Percentiles rank a stretch among this genome's conserved stretches.
phyloP scores from a whole-genome alignment of 1,284 basidiomycete genomes.

The Ustilago xerochloae region DNA sequence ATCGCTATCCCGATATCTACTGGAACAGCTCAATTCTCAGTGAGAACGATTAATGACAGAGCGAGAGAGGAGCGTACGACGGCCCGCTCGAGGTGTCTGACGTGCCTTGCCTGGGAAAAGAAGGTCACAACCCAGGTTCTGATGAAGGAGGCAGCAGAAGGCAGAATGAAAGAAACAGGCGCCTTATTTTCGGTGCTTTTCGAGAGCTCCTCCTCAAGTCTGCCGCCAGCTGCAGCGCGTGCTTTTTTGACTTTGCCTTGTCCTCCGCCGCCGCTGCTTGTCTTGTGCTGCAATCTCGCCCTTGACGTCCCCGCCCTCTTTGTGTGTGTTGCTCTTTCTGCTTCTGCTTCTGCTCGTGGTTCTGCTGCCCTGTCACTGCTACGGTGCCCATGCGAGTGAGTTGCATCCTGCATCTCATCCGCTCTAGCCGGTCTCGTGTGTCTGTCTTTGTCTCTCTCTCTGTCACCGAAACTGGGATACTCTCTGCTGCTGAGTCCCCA shows the following conservation, averaged over 20 bases:
- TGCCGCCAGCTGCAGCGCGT: not conserved
- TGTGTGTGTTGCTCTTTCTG: not conserved
- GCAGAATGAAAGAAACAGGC: not conserved
- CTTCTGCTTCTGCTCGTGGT: not conserved
- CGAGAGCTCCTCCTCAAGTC: not conserved
- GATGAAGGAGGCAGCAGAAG: constrained; percentile 11
- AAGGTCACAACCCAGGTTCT: not conserved
- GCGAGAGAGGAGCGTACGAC: not conserved
- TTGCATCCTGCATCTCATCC: not conserved
- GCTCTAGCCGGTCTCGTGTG: not conserved
- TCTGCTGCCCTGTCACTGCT: too few relatives aligned
- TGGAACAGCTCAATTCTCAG: too few relatives aligned
- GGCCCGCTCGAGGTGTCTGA: not conserved
- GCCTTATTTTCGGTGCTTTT: constrained; percentile 4
- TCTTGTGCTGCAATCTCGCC: not conserved
- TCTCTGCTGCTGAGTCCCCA: constrained; percentile 3
- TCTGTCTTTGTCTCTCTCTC: not conserved
- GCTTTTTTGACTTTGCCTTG: not conserved
- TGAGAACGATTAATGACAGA: too few relatives aligned
- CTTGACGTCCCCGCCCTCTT: not conserved
- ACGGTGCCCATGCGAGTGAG: too few relatives aligned
- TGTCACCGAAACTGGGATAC: constrained; percentile 14
- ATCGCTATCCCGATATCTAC: too few relatives aligned
- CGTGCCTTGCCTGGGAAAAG: not conserved
- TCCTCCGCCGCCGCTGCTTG: too few relatives aligned